Evolutionary conservation across 2,329 filamentous ascomycete species (phyloP).

Genomic region (Magnaporthiopsis poae): DNA sequence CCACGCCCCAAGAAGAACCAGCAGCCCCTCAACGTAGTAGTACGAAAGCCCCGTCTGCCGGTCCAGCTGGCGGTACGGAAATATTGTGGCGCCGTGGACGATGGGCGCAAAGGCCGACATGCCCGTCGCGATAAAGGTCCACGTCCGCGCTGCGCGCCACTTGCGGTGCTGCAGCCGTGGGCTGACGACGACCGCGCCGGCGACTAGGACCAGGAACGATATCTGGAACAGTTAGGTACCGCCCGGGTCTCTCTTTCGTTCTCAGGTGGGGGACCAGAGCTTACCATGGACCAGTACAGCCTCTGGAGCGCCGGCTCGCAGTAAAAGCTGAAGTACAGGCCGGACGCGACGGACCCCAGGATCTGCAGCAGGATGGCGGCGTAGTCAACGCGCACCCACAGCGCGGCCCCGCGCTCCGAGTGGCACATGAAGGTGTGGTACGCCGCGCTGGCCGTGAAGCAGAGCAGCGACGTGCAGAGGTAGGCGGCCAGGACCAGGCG

Average conservation of each 20-base stretch:
- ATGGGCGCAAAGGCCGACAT: constrained; percentile 29
- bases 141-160: constrained; percentile 26
- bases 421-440: constrained; percentile 33
- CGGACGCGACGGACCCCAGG: constrained; percentile 26
- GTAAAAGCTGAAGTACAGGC: constrained; percentile 31
- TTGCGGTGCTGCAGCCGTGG: constrained; percentile 25
- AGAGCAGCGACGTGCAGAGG: constrained; percentile 25
- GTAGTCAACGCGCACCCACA: constrained; percentile 30
- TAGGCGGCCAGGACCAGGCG: constrained; percentile 30
- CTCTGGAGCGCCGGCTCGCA: constrained; percentile 24
- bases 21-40: constrained; percentile 29
- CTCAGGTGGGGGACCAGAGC: too few species aligned
- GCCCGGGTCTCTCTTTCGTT: too few species aligned
- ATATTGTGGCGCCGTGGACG: constrained; percentile 27
- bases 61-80: constrained; percentile 27
- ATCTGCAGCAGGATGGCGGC: constrained; percentile 28
- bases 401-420: constrained; percentile 23
- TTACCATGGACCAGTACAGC: constrained; percentile 27
- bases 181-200: constrained; percentile 22
- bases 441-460: constrained; percentile 26
- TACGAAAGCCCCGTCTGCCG: constrained; percentile 30
- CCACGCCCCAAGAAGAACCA: constrained; percentile 25
- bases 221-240: background rate
- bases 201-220: background rate
- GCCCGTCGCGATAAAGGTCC: constrained; percentile 28